These are phyloP conservation scores for Niebla homalea DNA, from an alignment of 495 filamentous ascomycete genomes.

Conservation along the genomic window DNA sequence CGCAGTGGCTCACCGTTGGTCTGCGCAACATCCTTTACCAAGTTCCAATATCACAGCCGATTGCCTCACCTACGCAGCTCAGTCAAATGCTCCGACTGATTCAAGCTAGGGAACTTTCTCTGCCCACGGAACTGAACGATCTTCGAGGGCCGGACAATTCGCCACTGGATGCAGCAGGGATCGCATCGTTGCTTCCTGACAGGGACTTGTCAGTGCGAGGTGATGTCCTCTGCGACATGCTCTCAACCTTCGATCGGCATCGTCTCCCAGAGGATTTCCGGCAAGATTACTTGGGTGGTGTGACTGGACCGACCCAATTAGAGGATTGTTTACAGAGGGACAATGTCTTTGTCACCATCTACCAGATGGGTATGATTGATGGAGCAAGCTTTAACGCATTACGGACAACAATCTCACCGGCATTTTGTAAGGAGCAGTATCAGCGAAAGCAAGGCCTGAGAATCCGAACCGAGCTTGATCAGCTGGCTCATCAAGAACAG, in stretches of 20 bases:
- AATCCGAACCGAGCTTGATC: conserved; percentile 22
- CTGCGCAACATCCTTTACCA: conserved; percentile 5
- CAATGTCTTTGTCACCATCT: conserved; percentile 38
- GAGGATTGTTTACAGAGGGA: conserved; percentile 36
- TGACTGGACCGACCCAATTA: conserved; percentile 17
- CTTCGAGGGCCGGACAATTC: background rate
- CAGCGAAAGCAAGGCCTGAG: conserved; percentile 32
- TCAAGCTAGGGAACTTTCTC: background rate
- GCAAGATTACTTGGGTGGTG: conserved; percentile 25
- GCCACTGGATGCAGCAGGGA: background rate
- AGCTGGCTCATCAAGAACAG: conserved; percentile 24
- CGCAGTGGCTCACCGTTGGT: conserved; percentile 13
- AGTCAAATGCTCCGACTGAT: conserved; percentile 11
- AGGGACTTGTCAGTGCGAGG: conserved; percentile 12
- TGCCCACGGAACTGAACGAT: conserved; percentile 5
- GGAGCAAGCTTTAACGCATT: conserved; percentile 32
- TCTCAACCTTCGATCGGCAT: conserved; percentile 33
- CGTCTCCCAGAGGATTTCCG: conserved; percentile 35
- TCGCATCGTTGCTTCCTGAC: background rate
- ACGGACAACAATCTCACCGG: conserved; percentile 33
- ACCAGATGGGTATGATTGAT: conserved; percentile 36
- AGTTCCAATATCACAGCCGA: background rate
- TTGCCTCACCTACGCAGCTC: conserved; percentile 1
- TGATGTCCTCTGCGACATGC: conserved; percentile 33
- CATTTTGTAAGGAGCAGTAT: conserved; percentile 34